Base-by-base conservation (phyloP, 2,329 filamentous ascomycete genomes). In the Epicoccum sorghinum region DNA sequence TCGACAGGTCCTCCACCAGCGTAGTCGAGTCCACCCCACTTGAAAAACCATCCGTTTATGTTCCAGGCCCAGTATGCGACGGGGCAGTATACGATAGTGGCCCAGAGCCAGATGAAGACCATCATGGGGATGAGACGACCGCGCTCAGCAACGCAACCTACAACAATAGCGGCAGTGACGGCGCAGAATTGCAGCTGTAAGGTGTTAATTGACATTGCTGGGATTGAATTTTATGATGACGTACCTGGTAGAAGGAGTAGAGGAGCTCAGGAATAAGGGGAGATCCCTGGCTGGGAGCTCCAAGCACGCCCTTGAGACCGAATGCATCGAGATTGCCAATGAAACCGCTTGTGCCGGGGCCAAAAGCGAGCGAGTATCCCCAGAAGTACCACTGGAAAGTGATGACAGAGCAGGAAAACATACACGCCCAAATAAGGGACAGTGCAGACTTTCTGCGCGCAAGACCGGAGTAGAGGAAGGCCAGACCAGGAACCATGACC, bases 321-420 rank as follows among this genome's bases (percentile, higher is more conserved):
- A 98, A 96, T 76, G 96, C 90, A 65, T 87, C 83, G 51, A 99
- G 79, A 74, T 98, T 86, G 50, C 95, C 95, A 71, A 99, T 98
- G 79, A 90, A 98, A 47, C 90, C 89, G 78, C 90, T 97, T 64
- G 85, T 91, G 4, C 88, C 90, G 38, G 84, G 82, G 70, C 90
- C 95, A 78, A 98, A 97, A 47, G 93, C 93, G 58, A 99, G 82
- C 12, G 93, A 96, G 77, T 96, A 99, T 33, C 95, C 95, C 93
- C 95, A 98, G 77, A 99, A 97, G 72, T 97, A 98, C 95, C 95
- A 99, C 80, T 99, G 95, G 81, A 99, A 97, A 52, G 90, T 89
- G 74, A 97, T 83, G 72, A 98, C 87, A 42, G 90, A 93, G 73
- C 89, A 89, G 41, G 92, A 95, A 75, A 89, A 93, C 90, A 99